Base-by-base conservation (phyloP, 179 eudicot genomes). In the Silene noctiflora region DNA sequence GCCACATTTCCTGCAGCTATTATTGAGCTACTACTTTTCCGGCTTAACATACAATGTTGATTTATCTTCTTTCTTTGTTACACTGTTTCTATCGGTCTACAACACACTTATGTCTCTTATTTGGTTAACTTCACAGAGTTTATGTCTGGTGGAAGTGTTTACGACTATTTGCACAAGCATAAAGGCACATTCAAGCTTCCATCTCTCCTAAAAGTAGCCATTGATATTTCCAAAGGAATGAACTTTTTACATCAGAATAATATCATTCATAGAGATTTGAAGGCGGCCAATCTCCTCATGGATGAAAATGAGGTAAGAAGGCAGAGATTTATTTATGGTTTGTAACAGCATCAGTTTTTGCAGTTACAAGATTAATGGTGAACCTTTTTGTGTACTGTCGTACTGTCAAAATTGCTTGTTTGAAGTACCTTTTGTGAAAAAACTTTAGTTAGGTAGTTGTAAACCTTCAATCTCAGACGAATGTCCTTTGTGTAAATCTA, bases 141-240 rank as follows among this genome's bases (percentile, higher is more conserved):
- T 76, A 94, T 94, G 98, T 86, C 93, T 74, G 96, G 98, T 55
- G 98, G 98, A 83, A 94, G 98, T 78, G 93, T 94, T 51, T 94
- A 94, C 68, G 97, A 94, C 79, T 94, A 90, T 83, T 79, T 94
- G 79, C 98, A 94, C 91, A 94, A 94, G 86, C 96, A 87, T 62
- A 94, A 77, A 86, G 97, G 96, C 74, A 83, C 93, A 19, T 94
- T 94, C 79, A 94, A 90, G 89, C 87, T 94, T 76, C 97, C 98
- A 48, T 69, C 96, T 53, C 83, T 94, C 42, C 79, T 94, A 73
- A 89, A 88, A 85, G 98, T 92, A 66, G 94, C 94, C 42, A 85
- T 94, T 80, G 98, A 94, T 82, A 81, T 94, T 76, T 90, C 96
- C 42, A 94, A 92, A 87, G 98, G 98, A 67, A 94, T 94, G 98